Base-by-base conservation (phyloP, 2,329 filamentous ascomycete species). In the Diaporthe helianthi region DNA sequence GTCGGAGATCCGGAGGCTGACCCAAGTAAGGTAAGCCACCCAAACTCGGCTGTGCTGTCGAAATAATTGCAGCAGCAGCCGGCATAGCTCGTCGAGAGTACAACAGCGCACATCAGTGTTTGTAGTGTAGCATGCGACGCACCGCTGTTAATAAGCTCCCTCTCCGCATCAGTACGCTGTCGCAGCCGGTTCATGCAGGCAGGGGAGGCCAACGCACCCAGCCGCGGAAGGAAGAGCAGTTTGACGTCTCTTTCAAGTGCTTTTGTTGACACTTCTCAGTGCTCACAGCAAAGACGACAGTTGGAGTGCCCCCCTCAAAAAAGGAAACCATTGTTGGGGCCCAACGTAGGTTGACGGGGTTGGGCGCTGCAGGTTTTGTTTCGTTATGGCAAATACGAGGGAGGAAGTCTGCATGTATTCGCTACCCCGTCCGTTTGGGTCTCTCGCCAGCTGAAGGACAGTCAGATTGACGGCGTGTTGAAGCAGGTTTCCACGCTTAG, bases 161-260 rank as follows among this genome's bases (percentile, higher is more conserved):
- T 47, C 26, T n/a, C 5, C 15, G 19, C 19, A n/a, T 24, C 41
- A 36, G 22, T 6, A 44, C 12, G 29, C n/a, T 13, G 58, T 61
- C 24, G 58, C 26, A 47, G 41, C 31, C 58, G 26, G 58, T 61
- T 61, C 58, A 61, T 61, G 58, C 58, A 61, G 19, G 58, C 26
- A 26, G 41, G 47, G 26, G 13, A 47, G 41, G 46, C 47, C 58
- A 29, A 22, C 58, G 58, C 26, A 47, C 41, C 10, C 26, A 61
- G 58, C 41, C 41, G 58, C 26, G 44, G 44, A 47, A n/a, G 19
- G 44, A 10, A 24, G 38, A n/a, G 19, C 17, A 29, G 17, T 19
- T 46, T 31, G 38, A 46, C 38, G 55, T 24, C 38, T 15, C 12
- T 31, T 31, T 17, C 24, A 61, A 38, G 26, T 46, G 46, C 17